phyloP scores from a whole-genome alignment of 2,329 filamentous ascomycete species.

The Sclerotinia glacialis region DNA sequence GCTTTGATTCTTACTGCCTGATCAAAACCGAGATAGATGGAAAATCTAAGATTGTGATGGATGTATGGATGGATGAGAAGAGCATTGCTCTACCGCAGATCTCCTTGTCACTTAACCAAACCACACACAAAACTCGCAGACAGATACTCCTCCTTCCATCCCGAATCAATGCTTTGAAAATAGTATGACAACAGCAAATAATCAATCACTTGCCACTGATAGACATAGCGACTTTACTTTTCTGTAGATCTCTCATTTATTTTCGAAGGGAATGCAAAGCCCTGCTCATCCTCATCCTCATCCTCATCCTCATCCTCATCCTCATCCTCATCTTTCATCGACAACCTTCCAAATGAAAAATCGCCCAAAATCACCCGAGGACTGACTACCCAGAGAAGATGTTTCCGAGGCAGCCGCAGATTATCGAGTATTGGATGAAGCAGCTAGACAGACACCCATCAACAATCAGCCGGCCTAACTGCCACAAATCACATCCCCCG shows the following conservation, averaged over 20 bases:
- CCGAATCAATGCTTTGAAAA: too few relatives aligned
- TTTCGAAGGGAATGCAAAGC: not conserved
- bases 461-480: not conserved
- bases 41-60: not conserved
- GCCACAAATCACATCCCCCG: not conserved
- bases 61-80: too few relatives aligned
- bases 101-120: not conserved
- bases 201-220: not conserved
- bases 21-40: too few relatives aligned
- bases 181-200: too few relatives aligned
- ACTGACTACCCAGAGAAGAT: not conserved
- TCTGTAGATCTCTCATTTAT: not conserved
- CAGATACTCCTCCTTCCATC: not conserved
- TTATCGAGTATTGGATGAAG: not conserved
- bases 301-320: too few relatives aligned
- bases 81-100: not conserved
- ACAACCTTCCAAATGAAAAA: too few relatives aligned
- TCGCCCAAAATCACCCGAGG: not conserved
- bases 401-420: not conserved
- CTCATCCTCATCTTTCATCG: not conserved
- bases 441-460: not conserved
- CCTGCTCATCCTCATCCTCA: not conserved
- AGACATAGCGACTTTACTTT: not conserved
- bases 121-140: too few relatives aligned
- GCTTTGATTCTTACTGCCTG: not conserved